phyloP scores from a whole-genome alignment of 176 grass and related monocot species.

The Raddia guianensis region DNA sequence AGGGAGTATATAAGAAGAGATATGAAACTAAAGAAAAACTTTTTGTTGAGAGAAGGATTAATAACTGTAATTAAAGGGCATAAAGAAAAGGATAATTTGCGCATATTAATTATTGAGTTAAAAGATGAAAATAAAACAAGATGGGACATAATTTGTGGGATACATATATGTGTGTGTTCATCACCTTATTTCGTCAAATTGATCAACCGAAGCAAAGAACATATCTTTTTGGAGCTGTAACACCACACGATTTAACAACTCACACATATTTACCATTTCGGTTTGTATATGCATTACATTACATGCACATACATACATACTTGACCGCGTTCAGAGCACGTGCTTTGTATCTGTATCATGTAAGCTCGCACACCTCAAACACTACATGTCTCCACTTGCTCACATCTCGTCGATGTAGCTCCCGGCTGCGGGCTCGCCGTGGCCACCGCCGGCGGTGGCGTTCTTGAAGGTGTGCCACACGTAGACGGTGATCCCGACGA shows the following conservation, averaged over 20 bases:
- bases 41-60: background rate
- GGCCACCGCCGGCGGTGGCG: constrained; percentile 17
- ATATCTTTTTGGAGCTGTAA: background rate
- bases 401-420: constrained; percentile 50
- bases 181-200: constrained; percentile 29
- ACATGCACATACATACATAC: background rate
- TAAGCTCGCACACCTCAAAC: background rate
- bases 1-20: no score
- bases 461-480: constrained; percentile 51
- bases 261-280: background rate
- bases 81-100: background rate
- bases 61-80: background rate
- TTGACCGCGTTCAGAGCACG: background rate
- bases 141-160: background rate
- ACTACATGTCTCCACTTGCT: background rate
- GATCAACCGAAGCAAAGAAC: constrained; percentile 23
- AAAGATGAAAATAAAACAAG: background rate
- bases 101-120: background rate
- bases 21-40: background rate
- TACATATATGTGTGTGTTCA: background rate
- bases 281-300: background rate
- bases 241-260: constrained; percentile 7
- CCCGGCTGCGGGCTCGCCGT: background rate
- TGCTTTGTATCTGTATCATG: background rate
- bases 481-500: constrained; percentile 61